phyloP scores from a whole-genome alignment of 164 flowering plant genomes.

The Malania oleifera region DNA sequence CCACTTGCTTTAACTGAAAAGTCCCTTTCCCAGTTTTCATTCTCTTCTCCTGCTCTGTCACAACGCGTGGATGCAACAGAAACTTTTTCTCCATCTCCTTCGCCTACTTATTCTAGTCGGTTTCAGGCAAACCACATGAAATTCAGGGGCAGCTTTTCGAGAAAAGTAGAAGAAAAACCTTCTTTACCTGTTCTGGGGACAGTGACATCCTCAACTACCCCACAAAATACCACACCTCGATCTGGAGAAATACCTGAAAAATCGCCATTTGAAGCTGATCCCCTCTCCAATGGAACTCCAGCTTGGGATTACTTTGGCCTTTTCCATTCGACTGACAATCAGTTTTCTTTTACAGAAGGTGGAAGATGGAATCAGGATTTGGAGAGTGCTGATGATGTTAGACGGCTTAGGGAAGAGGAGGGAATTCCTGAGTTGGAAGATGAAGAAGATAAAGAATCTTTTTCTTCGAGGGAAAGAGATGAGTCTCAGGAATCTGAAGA shows the following conservation, averaged over 20 bases:
- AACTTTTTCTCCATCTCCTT: slow-evolving; percentile 57
- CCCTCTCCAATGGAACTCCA: slow-evolving; percentile 35
- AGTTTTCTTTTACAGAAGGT: slow-evolving; percentile 51
- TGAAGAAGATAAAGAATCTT: slow-evolving; percentile 42
- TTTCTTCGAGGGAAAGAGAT: slow-evolving; percentile 24
- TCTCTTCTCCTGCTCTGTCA: slow-evolving; percentile 59
- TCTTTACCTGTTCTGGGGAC: slow-evolving; percentile 37
- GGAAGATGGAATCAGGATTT: slow-evolving; percentile 26
- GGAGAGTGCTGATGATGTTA: slow-evolving; percentile 40
- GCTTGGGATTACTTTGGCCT: slow-evolving; percentile 90
- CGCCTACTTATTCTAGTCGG: slow-evolving; percentile 50
- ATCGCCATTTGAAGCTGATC: slow-evolving; percentile 33
- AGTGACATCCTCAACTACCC: slow-evolving; percentile 46
- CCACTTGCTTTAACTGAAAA: slow-evolving; percentile 60
- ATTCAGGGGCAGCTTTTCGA: slow-evolving; percentile 39
- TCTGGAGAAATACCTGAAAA: slow-evolving; percentile 41
- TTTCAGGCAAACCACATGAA: slow-evolving; percentile 66
- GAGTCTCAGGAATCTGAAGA: slow-evolving; percentile 62
- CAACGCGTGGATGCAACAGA: slow-evolving; percentile 49
- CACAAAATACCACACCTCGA: slow-evolving; percentile 36
- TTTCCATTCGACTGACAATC: slow-evolving; percentile 48
- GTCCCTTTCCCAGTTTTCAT: slow-evolving; percentile 61
- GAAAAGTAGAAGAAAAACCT: slow-evolving; percentile 68
- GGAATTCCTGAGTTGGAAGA: slow-evolving; percentile 60
- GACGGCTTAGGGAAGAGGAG: slow-evolving; percentile 45